Evolutionary conservation across 2,329 filamentous ascomycete species (phyloP).

Genomic region (Teratosphaeria viscida): DNA sequence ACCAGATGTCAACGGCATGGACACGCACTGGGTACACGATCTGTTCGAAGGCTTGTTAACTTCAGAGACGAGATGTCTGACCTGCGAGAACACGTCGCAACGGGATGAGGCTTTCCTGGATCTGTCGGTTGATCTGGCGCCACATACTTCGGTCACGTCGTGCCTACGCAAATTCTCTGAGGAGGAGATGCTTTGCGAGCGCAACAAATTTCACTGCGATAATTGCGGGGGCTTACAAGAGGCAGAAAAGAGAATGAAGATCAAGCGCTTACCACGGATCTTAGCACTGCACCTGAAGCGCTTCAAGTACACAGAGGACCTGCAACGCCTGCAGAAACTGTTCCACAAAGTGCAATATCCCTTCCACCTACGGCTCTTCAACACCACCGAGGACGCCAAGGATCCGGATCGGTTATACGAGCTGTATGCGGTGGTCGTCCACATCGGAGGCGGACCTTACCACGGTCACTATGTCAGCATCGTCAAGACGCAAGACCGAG

Average conservation of each 20-base stretch:
- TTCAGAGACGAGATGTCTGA: slow-evolving; percentile 92
- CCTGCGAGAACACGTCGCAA: slow-evolving; percentile 90
- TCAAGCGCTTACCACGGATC: slow-evolving; percentile 86
- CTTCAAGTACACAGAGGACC: slow-evolving; percentile 97
- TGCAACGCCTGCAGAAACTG: slow-evolving; percentile 85
- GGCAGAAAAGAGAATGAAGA: slow-evolving; percentile 98
- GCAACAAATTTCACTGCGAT: slow-evolving; percentile 98
- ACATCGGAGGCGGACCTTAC: slow-evolving; percentile 92
- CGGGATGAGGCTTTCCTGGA: slow-evolving; percentile 93
- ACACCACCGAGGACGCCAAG: slow-evolving; percentile 89
- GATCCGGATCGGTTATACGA: slow-evolving; percentile 92
- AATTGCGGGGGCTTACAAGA: slow-evolving; percentile 94
- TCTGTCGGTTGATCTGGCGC: slow-evolving; percentile 86
- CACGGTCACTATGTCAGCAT: slow-evolving; percentile 97
- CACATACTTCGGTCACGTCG: slow-evolving; percentile 91
- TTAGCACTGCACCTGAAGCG: slow-evolving; percentile 87
- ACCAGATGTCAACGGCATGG: slow-evolving; percentile 17
- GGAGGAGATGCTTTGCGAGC: slow-evolving; percentile 95
- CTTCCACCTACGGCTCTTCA: slow-evolving; percentile 91
- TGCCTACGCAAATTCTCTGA: slow-evolving; percentile 93
- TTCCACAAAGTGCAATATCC: slow-evolving; percentile 96
- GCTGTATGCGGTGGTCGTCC: slow-evolving; percentile 91
- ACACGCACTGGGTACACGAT: slow-evolving; percentile 78
- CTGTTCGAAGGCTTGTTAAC: slow-evolving; percentile 91
- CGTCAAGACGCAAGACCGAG: slow-evolving; percentile 91